Percentiles rank a stretch among this genome's conserved stretches.
Conservation (phyloP, 768 basidiomycete genomes). For the Mycena filopes region DNA sequence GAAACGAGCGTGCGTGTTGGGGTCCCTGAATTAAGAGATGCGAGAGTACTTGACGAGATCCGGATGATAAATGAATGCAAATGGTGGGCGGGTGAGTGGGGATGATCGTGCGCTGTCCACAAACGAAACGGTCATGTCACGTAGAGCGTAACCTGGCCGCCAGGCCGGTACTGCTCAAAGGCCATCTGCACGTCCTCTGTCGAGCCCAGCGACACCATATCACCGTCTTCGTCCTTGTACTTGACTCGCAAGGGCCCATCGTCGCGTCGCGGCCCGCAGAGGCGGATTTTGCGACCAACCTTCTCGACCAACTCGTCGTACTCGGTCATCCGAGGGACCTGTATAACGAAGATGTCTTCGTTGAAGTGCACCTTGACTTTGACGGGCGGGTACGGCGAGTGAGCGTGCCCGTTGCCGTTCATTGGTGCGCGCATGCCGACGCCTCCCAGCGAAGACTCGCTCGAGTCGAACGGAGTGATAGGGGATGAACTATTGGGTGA, state of each 20-base stretch:
- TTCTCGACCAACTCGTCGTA: conserved; percentile 88
- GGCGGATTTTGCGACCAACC: conserved; percentile 91
- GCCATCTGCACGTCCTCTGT: conserved; percentile 96
- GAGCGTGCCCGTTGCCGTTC: conserved; percentile 37
- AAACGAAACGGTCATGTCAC: conserved; percentile 65
- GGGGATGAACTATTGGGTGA: conserved; percentile 89
- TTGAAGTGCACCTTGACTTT: conserved; percentile 96
- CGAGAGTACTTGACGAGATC: conserved; percentile 39
- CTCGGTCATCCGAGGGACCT: conserved; percentile 82
- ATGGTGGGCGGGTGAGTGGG: conserved; percentile 33
- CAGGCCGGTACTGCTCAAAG: conserved; percentile 83
- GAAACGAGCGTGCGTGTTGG: conserved; percentile 31
- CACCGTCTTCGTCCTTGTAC: conserved; percentile 93
- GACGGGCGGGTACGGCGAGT: conserved; percentile 58
- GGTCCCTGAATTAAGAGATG: conserved; percentile 42
- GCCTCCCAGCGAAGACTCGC: conserved; percentile 79
- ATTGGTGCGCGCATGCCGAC: conserved; percentile 56
- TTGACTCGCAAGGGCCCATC: conserved; percentile 87
- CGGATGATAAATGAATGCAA: conserved; percentile 29
- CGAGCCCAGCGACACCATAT: conserved; percentile 86
- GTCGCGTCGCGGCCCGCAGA: conserved; percentile 85
- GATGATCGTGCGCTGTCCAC: conserved; percentile 18
- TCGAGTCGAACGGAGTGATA: conserved; percentile 90
- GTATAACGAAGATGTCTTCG: conserved; percentile 95
- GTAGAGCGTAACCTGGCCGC: conserved; percentile 84